phyloP scores from a whole-genome alignment of 371 early-diverging fungal genomes.

The Chytridium lagenaria region DNA sequence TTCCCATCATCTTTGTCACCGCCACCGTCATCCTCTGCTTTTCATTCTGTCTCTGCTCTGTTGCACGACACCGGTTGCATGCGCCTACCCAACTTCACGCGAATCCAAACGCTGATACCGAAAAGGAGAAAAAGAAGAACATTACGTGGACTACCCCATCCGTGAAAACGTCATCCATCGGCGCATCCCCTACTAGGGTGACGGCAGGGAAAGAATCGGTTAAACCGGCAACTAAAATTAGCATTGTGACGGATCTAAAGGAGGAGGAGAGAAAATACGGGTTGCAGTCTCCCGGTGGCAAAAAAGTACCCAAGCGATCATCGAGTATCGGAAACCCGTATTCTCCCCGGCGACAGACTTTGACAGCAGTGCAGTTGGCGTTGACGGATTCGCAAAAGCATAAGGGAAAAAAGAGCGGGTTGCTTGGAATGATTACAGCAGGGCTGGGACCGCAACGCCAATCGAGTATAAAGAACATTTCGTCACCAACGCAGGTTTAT shows the following conservation, averaged over 20 bases:
- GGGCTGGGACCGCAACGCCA: background rate
- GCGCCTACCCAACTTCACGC: too few relatives aligned
- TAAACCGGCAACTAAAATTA: background rate
- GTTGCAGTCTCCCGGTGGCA: background rate
- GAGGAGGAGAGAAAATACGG: background rate
- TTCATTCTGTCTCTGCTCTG: too few relatives aligned
- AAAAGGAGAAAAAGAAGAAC: too few relatives aligned
- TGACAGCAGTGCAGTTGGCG: background rate
- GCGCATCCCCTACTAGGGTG: too few relatives aligned
- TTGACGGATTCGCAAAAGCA: background rate
- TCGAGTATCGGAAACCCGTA: conserved; percentile 6
- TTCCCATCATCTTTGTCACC: too few relatives aligned
- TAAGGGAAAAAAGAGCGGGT: background rate
- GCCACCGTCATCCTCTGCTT: too few relatives aligned
- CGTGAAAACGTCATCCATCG: too few relatives aligned
- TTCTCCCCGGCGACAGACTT: conserved; percentile 3
- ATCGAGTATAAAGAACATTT: background rate
- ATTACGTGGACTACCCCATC: too few relatives aligned
- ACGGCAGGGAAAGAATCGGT: too few relatives aligned
- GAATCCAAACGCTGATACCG: too few relatives aligned
- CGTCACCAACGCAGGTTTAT: background rate
- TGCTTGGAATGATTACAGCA: background rate
- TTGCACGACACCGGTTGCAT: too few relatives aligned
- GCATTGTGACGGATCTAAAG: background rate
- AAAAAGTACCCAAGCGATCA: background rate